Evolutionary conservation across 768 basidiomycete species (phyloP), one percentile per base, ranked within the genome.

Genomic region (Serpula lacrymans): DNA sequence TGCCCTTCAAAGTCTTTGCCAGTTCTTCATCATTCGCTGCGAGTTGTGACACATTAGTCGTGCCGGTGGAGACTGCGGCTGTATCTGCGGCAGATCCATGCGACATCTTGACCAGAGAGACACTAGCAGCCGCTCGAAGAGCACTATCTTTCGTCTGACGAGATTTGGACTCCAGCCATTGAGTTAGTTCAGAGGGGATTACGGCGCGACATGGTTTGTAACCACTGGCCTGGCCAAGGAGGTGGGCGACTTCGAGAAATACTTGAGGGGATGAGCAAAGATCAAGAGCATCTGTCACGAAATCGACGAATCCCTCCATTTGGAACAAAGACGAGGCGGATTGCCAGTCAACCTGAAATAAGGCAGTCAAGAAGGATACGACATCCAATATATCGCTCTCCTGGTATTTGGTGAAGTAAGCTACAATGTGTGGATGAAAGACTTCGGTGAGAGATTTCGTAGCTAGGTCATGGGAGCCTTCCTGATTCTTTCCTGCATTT

Each of bases 281-380:
- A 45, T 94, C 90, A 18, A 83, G 71, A 11, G 73, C 71, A 52
- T 92, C 88, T 54, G 78, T 70, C 37, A 91, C 62, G 32, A 73
- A 72, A 27, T 85, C 80, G 23, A 82, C 50, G 12, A 84, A 58
- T 3, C 79, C 82, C 44, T 88, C 82, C 36, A 71, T 68, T 26
- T 65, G 60, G 42, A 92, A 80, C 39, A 94, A 78, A 17, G 69
- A 50, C 8, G 80, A 68, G 8, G 87, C 90, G 1, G 78, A 66
- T 37, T 72, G 64, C 62, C 80, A 74, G 49, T 90, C 88, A n/a
- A 91, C 78, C 56, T 91, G 88, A 53, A 91, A 89, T 14, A 94
- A 66, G 1, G 87, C 88, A n/a, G 74, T 68, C 35, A 92, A 69
- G 57, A 90, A 83, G 1, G 78, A 72, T 27, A 85, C 61, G 9